Conservation (phyloP, 371 early-diverging fungal genomes). For the Blakeslea trispora region DNA sequence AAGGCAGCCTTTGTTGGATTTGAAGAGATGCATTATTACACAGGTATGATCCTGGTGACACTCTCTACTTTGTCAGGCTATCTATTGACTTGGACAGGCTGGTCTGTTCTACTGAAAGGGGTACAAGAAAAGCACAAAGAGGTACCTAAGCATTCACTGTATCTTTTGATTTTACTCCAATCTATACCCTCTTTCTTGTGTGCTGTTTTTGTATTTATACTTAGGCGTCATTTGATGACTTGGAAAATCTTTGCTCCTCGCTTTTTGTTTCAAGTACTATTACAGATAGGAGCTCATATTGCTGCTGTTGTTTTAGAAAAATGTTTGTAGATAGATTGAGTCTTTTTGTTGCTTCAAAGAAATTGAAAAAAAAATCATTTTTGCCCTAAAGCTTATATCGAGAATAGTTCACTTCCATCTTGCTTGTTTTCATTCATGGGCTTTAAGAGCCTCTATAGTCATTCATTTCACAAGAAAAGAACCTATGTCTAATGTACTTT, state of each 20-base stretch:
- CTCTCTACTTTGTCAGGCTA: conserved; percentile 79
- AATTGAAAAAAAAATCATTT: not conserved
- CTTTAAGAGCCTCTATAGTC: too few relatives aligned
- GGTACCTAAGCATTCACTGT: conserved; percentile 8
- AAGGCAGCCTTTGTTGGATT: conserved; percentile 86
- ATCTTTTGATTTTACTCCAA: conserved; percentile 50
- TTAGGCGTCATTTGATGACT: conserved; percentile 90
- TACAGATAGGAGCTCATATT: conserved; percentile 36
- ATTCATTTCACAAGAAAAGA: too few relatives aligned
- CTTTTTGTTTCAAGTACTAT: conserved; percentile 67
- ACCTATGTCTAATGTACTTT: too few relatives aligned
- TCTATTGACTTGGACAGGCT: conserved; percentile 54
- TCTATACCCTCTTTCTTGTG: conserved; percentile 53
- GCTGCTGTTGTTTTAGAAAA: conserved; percentile 18
- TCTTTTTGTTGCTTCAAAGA: too few relatives aligned
- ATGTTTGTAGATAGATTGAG: conserved; percentile 5
- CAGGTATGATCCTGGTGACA: conserved; percentile 74
- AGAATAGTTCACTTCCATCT: too few relatives aligned
- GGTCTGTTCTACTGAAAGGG: conserved; percentile 25
- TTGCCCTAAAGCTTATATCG: too few relatives aligned
- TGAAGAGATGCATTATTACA: conserved; percentile 64
- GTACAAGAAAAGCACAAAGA: conserved; percentile 6
- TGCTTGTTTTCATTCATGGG: too few relatives aligned
- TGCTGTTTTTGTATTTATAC: conserved; percentile 58
- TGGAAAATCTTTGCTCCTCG: conserved; percentile 96